Evolutionary conservation across 2,329 filamentous ascomycete genomes (phyloP).

Genomic region (Mariannaea sp.): DNA sequence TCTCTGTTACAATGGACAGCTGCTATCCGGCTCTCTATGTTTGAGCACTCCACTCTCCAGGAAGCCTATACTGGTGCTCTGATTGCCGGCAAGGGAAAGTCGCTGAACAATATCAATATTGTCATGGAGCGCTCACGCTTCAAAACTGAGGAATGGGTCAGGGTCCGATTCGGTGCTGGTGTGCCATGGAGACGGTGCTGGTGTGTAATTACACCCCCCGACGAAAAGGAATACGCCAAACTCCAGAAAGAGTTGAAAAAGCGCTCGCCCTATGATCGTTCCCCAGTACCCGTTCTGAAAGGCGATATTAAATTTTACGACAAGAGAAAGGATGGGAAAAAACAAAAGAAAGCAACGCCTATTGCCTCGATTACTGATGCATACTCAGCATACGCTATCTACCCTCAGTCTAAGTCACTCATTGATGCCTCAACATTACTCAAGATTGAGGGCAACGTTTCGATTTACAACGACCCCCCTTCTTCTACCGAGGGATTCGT

Average conservation of each 20-base stretch:
- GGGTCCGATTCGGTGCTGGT: constrained; percentile 92
- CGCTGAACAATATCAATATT: constrained; percentile 83
- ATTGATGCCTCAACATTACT: constrained; percentile 94
- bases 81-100: constrained; percentile 91
- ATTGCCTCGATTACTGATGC: constrained; percentile 92
- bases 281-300: constrained; percentile 69
- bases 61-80: constrained; percentile 96
- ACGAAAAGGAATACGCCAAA: constrained; percentile 89
- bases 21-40: constrained; percentile 91
- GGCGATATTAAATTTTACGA: constrained; percentile 97
- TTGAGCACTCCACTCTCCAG: constrained; percentile 88
- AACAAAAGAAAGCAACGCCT: constrained; percentile 87
- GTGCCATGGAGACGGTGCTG: constrained; percentile 96
- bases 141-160: constrained; percentile 88
- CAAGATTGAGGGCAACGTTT: constrained; percentile 91
- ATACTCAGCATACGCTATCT: constrained; percentile 92
- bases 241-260: constrained; percentile 82
- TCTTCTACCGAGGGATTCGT: constrained; percentile 89
- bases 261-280: constrained; percentile 80
- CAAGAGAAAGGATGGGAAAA: constrained; percentile 71
- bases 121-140: constrained; percentile 83
- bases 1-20: constrained; percentile 96
- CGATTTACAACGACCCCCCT: constrained; percentile 79
- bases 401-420: constrained; percentile 89
- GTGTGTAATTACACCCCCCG: constrained; percentile 91